These are phyloP conservation scores for Suhomyces terraborum DNA, from an alignment of 1,139 yeast genomes.

Conservation along the genomic window DNA sequence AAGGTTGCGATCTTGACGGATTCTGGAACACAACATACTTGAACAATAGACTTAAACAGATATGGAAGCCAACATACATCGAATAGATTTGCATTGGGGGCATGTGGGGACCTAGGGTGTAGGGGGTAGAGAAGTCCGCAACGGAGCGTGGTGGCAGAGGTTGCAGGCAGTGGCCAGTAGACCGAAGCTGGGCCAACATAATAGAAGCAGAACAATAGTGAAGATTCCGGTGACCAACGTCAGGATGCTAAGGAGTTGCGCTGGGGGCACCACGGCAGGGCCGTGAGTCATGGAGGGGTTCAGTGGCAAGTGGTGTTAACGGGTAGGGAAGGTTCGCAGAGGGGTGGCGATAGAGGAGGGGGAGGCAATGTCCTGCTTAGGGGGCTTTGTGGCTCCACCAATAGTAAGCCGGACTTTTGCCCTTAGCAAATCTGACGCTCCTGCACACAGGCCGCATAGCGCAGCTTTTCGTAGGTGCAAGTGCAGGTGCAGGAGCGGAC, in stretches of 20 bases:
- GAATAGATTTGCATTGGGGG: too few species aligned
- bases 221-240: too few species aligned
- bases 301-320: not conserved
- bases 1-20: conserved; percentile 1
- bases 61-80: too few species aligned
- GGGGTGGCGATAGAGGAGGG: too few species aligned
- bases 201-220: too few species aligned
- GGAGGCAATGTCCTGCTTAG: conserved; percentile 5
- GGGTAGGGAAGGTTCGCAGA: not conserved
- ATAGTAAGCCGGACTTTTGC: conserved; percentile 7
- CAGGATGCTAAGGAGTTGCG: too few species aligned
- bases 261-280: too few species aligned
- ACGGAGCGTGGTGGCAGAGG: too few species aligned
- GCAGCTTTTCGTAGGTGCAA: too few species aligned
- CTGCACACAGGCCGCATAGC: conserved; percentile 3
- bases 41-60: not conserved
- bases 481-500: too few species aligned
- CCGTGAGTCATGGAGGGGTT: not conserved
- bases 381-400: conserved; percentile 11
- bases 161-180: too few species aligned
- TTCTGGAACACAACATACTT: not conserved
- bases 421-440: conserved; percentile 4
- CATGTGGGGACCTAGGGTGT: not conserved
- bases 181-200: too few species aligned
- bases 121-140: not conserved